Conservation (phyloP, 768 basidiomycete species). For the Tephrocybe sp. region DNA sequence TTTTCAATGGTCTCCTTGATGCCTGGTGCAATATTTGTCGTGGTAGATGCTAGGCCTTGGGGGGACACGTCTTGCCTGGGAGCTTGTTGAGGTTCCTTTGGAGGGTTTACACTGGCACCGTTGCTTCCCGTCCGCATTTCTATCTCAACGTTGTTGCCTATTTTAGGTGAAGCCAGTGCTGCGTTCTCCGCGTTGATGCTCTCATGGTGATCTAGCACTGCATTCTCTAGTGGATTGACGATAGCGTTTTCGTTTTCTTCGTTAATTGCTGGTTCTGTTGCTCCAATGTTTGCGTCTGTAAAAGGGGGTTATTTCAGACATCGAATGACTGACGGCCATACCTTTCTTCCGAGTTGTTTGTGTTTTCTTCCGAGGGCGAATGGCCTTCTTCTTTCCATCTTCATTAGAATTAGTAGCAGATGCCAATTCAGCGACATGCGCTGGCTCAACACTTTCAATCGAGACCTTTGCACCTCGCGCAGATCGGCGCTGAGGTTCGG, state of each 20-base stretch:
- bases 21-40: not conserved
- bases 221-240: too few species aligned
- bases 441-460: not conserved
- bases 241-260: too few species aligned
- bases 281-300: not conserved
- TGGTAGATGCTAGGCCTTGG: conserved; percentile 6
- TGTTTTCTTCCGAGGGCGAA: too few species aligned
- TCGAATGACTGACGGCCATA: too few species aligned
- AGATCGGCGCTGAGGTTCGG: conserved; percentile 11
- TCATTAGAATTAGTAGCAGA: not conserved
- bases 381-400: too few species aligned
- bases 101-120: not conserved
- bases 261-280: too few species aligned
- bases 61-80: conserved; percentile 8
- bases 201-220: too few species aligned
- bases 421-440: not conserved
- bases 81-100: conserved; percentile 3
- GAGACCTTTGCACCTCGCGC: conserved; percentile 6
- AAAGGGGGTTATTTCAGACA: not conserved
- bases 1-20: too few species aligned
- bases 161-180: not conserved
- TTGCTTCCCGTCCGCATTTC: not conserved
- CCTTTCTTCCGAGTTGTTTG: too few species aligned
- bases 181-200: too few species aligned
- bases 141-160: not conserved